These are phyloP conservation scores for Scedosporium apiospermum DNA, from an alignment of 2,329 filamentous ascomycete genomes.

Conservation along the genomic window DNA sequence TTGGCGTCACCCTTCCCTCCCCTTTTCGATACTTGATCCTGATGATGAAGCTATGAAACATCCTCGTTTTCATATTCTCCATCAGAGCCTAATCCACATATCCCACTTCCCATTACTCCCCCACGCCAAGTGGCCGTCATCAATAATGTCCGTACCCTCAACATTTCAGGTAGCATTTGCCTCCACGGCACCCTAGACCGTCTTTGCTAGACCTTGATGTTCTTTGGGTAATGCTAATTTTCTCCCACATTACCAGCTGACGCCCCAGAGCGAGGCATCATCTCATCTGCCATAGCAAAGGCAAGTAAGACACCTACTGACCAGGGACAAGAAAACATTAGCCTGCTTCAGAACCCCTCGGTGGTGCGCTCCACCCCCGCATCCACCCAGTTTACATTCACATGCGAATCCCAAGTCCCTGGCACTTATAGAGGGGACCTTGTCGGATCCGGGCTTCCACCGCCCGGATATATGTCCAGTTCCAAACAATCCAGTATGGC, in stretches of 20 bases:
- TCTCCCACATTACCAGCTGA: constrained; percentile 9
- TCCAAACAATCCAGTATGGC: background rate
- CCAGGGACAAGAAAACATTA: constrained; percentile 67
- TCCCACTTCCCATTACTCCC: no score
- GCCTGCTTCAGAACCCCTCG: constrained; percentile 57
- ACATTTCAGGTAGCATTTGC: constrained; percentile 3
- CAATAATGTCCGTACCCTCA: background rate
- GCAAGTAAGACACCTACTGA: constrained; percentile 60
- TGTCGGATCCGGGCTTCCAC: background rate
- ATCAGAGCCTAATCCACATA: no score
- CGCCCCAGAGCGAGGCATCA: constrained; percentile 61
- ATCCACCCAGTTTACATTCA: constrained; percentile 92
- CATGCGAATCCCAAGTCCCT: constrained; percentile 81
- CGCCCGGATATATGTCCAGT: constrained; percentile 3
- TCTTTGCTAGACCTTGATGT: constrained; percentile 1
- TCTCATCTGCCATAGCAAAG: constrained; percentile 84
- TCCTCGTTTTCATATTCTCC: no score
- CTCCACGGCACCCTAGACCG: constrained; percentile 2
- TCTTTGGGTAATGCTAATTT: constrained; percentile 2
- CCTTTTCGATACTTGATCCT: background rate
- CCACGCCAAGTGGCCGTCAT: background rate
- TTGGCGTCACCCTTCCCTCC: no score
- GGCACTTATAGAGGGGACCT: constrained; percentile 35
- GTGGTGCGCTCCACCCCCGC: constrained; percentile 53
- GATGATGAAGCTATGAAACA: background rate